phyloP scores from a whole-genome alignment of 352 stramenopile genomes.

The Globisporangium rhizosaccharum region DNA sequence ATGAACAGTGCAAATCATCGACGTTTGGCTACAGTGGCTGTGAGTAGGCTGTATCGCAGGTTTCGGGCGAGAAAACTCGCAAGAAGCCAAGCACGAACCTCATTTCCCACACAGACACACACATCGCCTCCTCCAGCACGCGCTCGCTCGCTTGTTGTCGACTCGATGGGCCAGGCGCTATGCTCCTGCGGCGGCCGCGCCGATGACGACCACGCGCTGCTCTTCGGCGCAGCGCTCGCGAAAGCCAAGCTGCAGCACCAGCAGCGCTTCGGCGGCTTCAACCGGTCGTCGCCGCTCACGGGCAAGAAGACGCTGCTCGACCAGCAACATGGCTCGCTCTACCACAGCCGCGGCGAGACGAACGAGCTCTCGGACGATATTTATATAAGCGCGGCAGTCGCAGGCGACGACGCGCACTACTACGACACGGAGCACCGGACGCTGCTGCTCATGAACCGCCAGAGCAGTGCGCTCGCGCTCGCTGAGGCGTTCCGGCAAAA shows the following conservation, averaged over 20 bases:
- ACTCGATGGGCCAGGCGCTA: conserved; percentile 39
- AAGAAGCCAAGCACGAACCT: neutral
- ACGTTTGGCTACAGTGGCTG: too few relatives aligned
- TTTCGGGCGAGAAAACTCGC: neutral
- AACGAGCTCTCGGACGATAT: conserved; percentile 50
- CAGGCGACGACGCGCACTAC: conserved; percentile 13
- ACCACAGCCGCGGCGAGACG: conserved; percentile 48
- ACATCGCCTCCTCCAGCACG: neutral
- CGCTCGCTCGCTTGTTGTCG: too few relatives aligned
- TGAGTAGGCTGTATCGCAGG: neutral
- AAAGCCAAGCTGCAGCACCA: conserved; percentile 38
- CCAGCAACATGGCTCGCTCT: conserved; percentile 28
- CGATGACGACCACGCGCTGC: conserved; percentile 26
- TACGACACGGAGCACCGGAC: conserved; percentile 11
- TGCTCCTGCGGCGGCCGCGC: conserved; percentile 40
- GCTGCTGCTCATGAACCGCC: conserved; percentile 16
- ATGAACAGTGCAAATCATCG: too few relatives aligned
- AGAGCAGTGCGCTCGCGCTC: conserved; percentile 43
- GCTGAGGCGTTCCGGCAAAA: conserved; percentile 66
- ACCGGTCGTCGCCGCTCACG: conserved; percentile 7
- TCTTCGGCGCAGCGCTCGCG: conserved; percentile 11
- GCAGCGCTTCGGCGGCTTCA: conserved; percentile 17
- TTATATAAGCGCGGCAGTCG: conserved; percentile 15
- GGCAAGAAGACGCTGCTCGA: conserved; percentile 5
- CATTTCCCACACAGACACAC: neutral